Evolutionary conservation across 2,329 filamentous ascomycete species (phyloP).

Genomic region (Fusarium fujikuroi): DNA sequence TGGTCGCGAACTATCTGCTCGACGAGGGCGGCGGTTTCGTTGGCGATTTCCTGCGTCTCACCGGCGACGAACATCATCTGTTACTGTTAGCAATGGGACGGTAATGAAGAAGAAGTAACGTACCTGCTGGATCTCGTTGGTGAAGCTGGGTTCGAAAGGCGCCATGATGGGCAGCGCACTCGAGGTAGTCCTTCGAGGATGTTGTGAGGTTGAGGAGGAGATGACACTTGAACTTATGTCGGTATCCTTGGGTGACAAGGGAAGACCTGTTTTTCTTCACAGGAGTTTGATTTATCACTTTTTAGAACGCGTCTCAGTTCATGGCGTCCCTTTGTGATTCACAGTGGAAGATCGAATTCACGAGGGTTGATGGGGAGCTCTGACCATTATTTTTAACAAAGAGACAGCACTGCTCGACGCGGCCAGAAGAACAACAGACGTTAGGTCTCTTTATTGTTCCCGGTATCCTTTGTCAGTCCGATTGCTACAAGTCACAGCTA

Average conservation of each 20-base stretch:
- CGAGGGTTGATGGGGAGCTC: background rate
- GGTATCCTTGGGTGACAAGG: background rate
- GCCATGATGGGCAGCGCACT: background rate
- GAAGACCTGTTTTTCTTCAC: accelerated
- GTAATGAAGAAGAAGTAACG: accelerated
- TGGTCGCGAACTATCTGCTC: slow-evolving; percentile 97
- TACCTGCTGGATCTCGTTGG: slow-evolving; percentile 25
- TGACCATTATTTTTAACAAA: background rate
- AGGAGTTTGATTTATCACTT: background rate
- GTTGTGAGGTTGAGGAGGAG: background rate
- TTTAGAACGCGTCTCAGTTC: background rate
- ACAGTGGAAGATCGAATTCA: background rate
- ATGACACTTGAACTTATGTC: background rate
- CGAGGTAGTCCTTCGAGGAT: background rate
- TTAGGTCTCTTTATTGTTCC: background rate
- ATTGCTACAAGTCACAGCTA: background rate
- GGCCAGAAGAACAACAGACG: slow-evolving; percentile 27
- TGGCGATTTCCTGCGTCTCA: slow-evolving; percentile 54
- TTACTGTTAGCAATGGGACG: accelerated
- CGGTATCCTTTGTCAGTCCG: background rate
- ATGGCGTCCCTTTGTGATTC: background rate
- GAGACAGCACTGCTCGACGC: background rate
- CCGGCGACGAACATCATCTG: slow-evolving; percentile 39
- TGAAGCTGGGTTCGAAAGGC: background rate
- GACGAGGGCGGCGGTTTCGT: slow-evolving; percentile 91